Evolutionary conservation across 352 stramenopile species (phyloP).

Genomic region (Phytophthora hybrid): DNA sequence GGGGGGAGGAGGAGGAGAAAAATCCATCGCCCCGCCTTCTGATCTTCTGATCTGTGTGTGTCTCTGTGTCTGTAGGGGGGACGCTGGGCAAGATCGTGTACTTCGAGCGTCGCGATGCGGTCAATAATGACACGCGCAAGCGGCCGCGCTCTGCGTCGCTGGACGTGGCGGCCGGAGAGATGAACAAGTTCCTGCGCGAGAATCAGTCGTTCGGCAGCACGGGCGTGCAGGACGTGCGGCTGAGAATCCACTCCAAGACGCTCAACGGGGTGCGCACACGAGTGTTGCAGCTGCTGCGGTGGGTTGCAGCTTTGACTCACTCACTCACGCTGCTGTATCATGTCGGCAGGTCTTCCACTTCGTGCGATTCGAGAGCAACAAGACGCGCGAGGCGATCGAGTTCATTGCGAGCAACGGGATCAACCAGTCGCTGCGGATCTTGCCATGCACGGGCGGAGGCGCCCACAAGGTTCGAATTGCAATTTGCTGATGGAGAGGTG

Average conservation of each 20-base stretch:
- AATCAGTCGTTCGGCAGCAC: constrained; percentile 81
- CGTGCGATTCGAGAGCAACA: constrained; percentile 85
- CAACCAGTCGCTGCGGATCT: constrained; percentile 79
- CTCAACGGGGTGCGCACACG: constrained; percentile 89
- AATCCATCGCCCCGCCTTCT: not conserved
- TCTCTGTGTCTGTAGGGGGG: constrained; percentile 60
- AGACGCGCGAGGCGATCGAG: constrained; percentile 78
- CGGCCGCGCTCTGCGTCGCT: constrained; percentile 78
- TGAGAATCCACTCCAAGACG: constrained; percentile 86
- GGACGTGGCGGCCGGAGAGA: constrained; percentile 80
- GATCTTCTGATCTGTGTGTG: not conserved
- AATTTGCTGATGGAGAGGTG: not conserved
- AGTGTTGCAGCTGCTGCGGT: not conserved
- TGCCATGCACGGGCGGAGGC: constrained; percentile 85
- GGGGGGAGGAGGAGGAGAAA: too few species aligned
- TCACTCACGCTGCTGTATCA: not conserved
- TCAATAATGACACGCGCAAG: constrained; percentile 54
- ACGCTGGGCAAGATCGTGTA: constrained; percentile 97
- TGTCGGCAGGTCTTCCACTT: constrained; percentile 95
- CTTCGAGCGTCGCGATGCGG: constrained; percentile 85
- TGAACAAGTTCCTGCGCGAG: constrained; percentile 89
- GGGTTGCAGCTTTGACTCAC: not conserved
- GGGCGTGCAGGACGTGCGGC: constrained; percentile 90
- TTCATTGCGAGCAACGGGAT: constrained; percentile 82
- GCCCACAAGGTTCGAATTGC: constrained; percentile 78